A percentile compares a stretch with the other conserved stretches of the same genome.
Evolutionary conservation across 2,329 filamentous ascomycete species (phyloP).

Genomic region (Cladosporium phlei): DNA sequence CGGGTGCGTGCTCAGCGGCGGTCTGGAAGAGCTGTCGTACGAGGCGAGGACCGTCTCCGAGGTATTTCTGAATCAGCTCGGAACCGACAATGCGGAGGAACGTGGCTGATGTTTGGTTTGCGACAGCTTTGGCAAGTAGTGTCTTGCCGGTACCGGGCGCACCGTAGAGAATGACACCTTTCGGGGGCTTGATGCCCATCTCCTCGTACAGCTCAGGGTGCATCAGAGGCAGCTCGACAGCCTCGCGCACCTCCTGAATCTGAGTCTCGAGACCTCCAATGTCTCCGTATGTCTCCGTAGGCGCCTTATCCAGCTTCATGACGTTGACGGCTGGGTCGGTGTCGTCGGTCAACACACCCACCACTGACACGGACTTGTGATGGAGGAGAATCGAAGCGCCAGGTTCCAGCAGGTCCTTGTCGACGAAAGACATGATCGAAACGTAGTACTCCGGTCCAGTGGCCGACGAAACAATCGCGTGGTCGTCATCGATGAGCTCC

Average conservation of each 20-base stretch:
- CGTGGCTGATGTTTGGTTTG: conserved; percentile 97
- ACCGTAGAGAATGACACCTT: conserved; percentile 98
- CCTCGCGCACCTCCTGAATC: conserved; percentile 96
- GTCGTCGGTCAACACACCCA: conserved; percentile 94
- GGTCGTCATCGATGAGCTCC: conserved; percentile 98
- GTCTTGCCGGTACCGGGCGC: conserved; percentile 97
- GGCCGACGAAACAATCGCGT: conserved; percentile 95
- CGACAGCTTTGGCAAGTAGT: conserved; percentile 89
- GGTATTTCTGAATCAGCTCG: conserved; percentile 97
- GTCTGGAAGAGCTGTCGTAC: conserved; percentile 96
- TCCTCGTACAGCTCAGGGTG: conserved; percentile 98
- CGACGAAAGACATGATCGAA: conserved; percentile 99
- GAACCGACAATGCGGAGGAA: conserved; percentile 96
- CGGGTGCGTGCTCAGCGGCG: conserved; percentile 90
- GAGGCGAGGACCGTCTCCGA: conserved; percentile 89
- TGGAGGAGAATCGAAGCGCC: conserved; percentile 92
- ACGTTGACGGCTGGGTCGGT: conserved; percentile 92
- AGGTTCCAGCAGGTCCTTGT: conserved; percentile 95
- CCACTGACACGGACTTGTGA: conserved; percentile 96
- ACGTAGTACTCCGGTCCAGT: conserved; percentile 99
- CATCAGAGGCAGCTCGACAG: conserved; percentile 87
- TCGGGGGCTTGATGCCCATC: conserved; percentile 99
- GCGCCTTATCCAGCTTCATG: conserved; percentile 99
- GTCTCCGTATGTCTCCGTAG: conserved; percentile 95
- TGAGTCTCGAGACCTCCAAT: conserved; percentile 93